These are phyloP conservation scores for Stylonectria norvegica DNA, from an alignment of 2,329 filamentous ascomycete genomes.

Conservation along the genomic window DNA sequence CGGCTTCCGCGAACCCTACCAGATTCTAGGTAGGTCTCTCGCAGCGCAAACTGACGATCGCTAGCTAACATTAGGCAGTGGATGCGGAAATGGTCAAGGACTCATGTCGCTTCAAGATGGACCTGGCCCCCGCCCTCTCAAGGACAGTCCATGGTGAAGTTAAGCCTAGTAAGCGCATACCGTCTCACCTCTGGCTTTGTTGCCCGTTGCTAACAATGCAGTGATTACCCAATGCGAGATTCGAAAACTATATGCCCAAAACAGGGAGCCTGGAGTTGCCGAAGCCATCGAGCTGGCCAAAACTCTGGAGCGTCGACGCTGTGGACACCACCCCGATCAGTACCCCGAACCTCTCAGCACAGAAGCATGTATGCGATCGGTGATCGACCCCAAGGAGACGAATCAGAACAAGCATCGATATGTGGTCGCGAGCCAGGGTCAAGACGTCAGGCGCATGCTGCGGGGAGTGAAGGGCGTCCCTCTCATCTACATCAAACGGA, in stretches of 20 bases:
- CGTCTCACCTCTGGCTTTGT: conserved; percentile 3
- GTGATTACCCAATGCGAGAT: conserved; percentile 82
- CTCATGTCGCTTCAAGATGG: conserved; percentile 82
- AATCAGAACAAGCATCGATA: conserved; percentile 75
- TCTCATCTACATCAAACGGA: conserved; percentile 72
- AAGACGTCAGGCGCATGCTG: conserved; percentile 59
- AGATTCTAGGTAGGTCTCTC: conserved; percentile 63
- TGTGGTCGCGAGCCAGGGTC: conserved; percentile 71
- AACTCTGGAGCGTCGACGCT: conserved; percentile 69
- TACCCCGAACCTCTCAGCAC: conserved; percentile 68
- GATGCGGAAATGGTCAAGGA: conserved; percentile 83
- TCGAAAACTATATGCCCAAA: conserved; percentile 68
- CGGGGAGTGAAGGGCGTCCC: conserved; percentile 69
- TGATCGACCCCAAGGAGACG: conserved; percentile 74
- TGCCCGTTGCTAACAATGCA: conserved; percentile 31
- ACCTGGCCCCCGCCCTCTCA: conserved; percentile 71
- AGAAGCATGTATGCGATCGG: conserved; percentile 66
- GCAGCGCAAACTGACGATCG: conserved; percentile 2
- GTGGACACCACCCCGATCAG: conserved; percentile 71
- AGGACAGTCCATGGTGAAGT: conserved; percentile 82
- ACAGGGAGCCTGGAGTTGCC: conserved; percentile 49
- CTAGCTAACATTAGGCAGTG: conserved; percentile 45
- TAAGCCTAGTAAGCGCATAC: conserved; percentile 64
- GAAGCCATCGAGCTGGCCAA: conserved; percentile 73
- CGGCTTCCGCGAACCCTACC: conserved; percentile 90